Evolutionary conservation across 1,284 basidiomycete species (phyloP).

Genomic region (Boletellus sp.): DNA sequence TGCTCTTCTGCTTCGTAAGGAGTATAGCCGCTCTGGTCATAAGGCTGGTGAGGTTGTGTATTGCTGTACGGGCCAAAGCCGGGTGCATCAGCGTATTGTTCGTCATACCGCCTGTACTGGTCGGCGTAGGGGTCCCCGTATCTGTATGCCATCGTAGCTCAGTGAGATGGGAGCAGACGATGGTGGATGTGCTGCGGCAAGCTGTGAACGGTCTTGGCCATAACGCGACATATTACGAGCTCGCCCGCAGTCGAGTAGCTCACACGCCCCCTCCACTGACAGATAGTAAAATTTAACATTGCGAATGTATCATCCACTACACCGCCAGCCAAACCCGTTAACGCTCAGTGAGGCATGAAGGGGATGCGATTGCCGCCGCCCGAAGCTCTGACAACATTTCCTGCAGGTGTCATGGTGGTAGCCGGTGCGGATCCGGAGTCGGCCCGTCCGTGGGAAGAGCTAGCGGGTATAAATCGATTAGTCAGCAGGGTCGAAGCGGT

Average conservation of each 20-base stretch:
- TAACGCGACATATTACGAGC: background rate
- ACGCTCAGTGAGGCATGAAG: slow-evolving; percentile 41
- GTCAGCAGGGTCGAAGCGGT: slow-evolving; percentile 18
- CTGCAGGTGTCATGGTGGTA: slow-evolving; percentile 2
- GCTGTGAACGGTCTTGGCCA: too few species aligned
- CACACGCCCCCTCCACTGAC: slow-evolving; percentile 11
- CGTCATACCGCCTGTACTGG: slow-evolving; percentile 37
- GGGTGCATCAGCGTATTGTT: slow-evolving; percentile 38
- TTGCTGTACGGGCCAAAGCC: slow-evolving; percentile 50
- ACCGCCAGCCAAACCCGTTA: slow-evolving; percentile 28
- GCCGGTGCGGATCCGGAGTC: slow-evolving; percentile 13
- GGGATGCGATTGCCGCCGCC: slow-evolving; percentile 45
- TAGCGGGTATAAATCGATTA: slow-evolving; percentile 28
- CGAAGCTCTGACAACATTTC: slow-evolving; percentile 11
- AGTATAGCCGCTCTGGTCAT: slow-evolving; percentile 43
- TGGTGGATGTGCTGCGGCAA: slow-evolving; percentile 20
- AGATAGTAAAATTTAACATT: background rate
- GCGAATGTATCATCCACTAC: slow-evolving; percentile 5
- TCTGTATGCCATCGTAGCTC: slow-evolving; percentile 39
- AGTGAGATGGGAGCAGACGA: slow-evolving; percentile 1
- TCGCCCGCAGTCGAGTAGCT: background rate
- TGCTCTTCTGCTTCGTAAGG: slow-evolving; percentile 38
- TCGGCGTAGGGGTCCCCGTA: slow-evolving; percentile 51
- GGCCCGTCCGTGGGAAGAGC: slow-evolving; percentile 19
- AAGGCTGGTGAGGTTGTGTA: slow-evolving; percentile 46